phyloP scores from a whole-genome alignment of 176 grass and related monocot species.

The Aechmea fasciata region DNA sequence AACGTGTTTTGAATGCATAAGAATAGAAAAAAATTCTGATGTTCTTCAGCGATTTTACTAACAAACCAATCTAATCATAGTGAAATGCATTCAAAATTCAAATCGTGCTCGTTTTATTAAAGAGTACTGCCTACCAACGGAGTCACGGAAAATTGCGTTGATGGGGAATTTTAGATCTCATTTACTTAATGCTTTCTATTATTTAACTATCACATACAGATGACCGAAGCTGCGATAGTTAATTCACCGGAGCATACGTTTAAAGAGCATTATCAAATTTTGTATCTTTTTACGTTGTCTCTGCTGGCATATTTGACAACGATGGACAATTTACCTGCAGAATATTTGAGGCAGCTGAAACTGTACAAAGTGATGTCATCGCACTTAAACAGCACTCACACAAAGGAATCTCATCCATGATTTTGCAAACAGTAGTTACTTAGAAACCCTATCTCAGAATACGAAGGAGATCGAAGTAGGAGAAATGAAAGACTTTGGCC shows the following conservation, averaged over 20 bases:
- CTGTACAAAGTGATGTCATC: constrained; percentile 24
- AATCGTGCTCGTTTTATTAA: no score
- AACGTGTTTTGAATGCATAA: no score
- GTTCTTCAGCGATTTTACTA: no score
- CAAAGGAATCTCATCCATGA: constrained; percentile 30
- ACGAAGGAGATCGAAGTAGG: neutral
- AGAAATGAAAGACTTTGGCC: constrained; percentile 3
- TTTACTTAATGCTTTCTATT: no score
- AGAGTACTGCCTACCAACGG: no score
- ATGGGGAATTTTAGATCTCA: no score
- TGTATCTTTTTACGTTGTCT: neutral
- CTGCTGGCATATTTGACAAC: no score
- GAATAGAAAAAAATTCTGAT: no score
- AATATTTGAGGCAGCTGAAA: constrained; percentile 32
- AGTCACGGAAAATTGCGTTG: no score
- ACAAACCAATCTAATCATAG: no score
- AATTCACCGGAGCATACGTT: neutral
- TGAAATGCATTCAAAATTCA: no score
- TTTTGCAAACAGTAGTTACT: constrained; percentile 22
- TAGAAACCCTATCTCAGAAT: neutral
- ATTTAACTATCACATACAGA: neutral
- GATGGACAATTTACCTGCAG: constrained; percentile 6
- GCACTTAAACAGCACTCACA: constrained; percentile 30
- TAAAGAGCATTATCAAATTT: neutral
- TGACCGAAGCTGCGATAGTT: neutral